Conservation (phyloP, 441 rosid genomes). For the Hura crepitans region DNA sequence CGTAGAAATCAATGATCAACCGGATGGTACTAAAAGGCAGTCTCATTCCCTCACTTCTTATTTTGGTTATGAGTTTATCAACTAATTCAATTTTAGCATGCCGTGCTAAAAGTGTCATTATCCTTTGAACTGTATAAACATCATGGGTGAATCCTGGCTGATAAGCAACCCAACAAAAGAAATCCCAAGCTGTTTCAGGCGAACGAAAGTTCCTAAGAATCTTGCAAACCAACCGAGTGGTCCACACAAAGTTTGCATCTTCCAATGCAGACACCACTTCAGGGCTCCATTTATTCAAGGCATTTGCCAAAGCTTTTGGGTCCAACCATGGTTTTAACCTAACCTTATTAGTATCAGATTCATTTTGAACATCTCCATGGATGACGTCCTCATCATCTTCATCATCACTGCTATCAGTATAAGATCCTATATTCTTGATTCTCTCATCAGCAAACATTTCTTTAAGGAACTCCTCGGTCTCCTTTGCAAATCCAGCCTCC, state of each 20-base stretch:
- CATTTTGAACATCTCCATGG: slow-evolving; percentile 17
- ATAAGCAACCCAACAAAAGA: slow-evolving; percentile 88
- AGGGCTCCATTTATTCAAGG: slow-evolving; percentile 64
- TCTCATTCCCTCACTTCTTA: slow-evolving; percentile 57
- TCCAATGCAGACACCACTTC: slow-evolving; percentile 53
- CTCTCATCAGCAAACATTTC: slow-evolving; percentile 74
- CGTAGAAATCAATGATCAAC: slow-evolving; percentile 71
- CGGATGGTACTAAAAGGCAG: slow-evolving; percentile 78
- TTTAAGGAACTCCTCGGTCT: slow-evolving; percentile 40
- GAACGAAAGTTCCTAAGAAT: slow-evolving; percentile 66
- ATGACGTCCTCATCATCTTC: slow-evolving; percentile 27
- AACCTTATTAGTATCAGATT: slow-evolving; percentile 28
- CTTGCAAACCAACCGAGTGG: slow-evolving; percentile 76
- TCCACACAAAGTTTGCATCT: slow-evolving; percentile 79
- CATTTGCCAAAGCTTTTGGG: slow-evolving; percentile 75
- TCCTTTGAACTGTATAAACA: slow-evolving; percentile 64
- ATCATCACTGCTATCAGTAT: slow-evolving; percentile 35
- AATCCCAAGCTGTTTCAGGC: slow-evolving; percentile 69
- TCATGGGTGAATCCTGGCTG: slow-evolving; percentile 84
- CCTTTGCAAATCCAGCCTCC: slow-evolving; percentile 53
- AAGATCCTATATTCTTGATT: slow-evolving; percentile 41
- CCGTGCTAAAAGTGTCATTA: slow-evolving; percentile 70
- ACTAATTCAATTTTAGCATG: slow-evolving; percentile 64
- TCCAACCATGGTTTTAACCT: slow-evolving; percentile 79
- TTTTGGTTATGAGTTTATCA: slow-evolving; percentile 58